Percentiles rank a stretch among this genome's conserved stretches.
phyloP scores from a whole-genome alignment of 176 grass and related monocot genomes.

The Chrysopogon serrulatus region DNA sequence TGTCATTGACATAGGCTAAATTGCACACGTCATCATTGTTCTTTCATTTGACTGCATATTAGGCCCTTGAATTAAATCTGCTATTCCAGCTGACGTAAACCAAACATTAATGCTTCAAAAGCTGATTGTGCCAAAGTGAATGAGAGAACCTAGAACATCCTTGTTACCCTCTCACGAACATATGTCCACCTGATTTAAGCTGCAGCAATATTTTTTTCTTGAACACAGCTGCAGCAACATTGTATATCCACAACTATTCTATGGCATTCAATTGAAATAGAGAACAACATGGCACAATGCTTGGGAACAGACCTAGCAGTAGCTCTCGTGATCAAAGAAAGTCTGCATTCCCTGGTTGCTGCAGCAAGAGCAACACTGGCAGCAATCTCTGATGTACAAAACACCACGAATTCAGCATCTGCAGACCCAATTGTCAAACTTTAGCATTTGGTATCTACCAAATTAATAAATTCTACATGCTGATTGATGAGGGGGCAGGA shows the following conservation, averaged over 20 bases:
- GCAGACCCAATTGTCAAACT: constrained; percentile 23
- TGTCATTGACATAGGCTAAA: constrained; percentile 76
- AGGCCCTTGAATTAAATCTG: constrained; percentile 68
- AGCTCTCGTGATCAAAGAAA: constrained; percentile 47
- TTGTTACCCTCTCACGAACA: constrained; percentile 52
- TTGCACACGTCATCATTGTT: constrained; percentile 76
- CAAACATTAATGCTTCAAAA: constrained; percentile 92
- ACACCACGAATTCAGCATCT: constrained; percentile 71
- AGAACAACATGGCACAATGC: background rate
- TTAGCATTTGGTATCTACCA: background rate
- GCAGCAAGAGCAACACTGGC: constrained; percentile 57
- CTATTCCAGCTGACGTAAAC: constrained; percentile 69
- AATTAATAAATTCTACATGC: constrained; percentile 15
- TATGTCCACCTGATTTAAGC: background rate
- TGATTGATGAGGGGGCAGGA: background rate
- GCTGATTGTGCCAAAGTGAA: constrained; percentile 86
- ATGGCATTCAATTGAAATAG: background rate
- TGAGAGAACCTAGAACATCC: constrained; percentile 98
- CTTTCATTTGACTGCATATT: constrained; percentile 81
- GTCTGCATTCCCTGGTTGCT: constrained; percentile 46
- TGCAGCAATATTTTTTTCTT: no score
- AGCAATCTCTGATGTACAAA: constrained; percentile 78
- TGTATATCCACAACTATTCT: background rate
- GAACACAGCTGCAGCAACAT: background rate
- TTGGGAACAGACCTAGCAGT: constrained; percentile 5